These are phyloP conservation scores for Mucor irregularis DNA, from an alignment of 371 early-diverging fungal species.

Conservation along the genomic window DNA sequence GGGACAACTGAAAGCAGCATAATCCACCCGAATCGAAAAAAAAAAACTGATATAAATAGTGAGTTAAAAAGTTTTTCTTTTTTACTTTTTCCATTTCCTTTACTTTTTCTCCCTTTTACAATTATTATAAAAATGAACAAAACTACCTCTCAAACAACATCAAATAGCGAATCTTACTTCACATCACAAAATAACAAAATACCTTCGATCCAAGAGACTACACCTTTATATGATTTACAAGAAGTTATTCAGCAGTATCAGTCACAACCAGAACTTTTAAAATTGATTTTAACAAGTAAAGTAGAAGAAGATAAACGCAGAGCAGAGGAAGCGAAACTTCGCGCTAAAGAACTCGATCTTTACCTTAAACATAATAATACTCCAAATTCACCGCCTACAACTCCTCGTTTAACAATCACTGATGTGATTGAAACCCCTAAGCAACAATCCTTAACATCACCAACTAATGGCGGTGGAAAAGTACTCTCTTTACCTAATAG, in stretches of 20 bases:
- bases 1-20: no score
- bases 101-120: not conserved
- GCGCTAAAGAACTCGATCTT: slow-evolving; percentile 55
- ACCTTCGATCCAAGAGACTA: not conserved
- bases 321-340: slow-evolving; percentile 62
- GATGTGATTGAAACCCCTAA: not conserved
- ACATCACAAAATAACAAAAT: not conserved
- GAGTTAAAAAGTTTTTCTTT: no score
- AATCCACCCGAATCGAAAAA: no score
- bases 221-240: slow-evolving; percentile 48
- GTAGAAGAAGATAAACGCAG: slow-evolving; percentile 68
- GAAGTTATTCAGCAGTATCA: slow-evolving; percentile 58
- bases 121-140: not conserved
- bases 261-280: slow-evolving; percentile 63
- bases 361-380: slow-evolving; percentile 25
- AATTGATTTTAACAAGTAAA: slow-evolving; percentile 62
- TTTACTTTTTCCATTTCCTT: not conserved
- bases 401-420: not conserved
- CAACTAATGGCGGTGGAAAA: not conserved
- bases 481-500: slow-evolving; percentile 3
- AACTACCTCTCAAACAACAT: no score
- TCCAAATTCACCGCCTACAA: slow-evolving; percentile 6
- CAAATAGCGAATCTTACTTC: slow-evolving; percentile 4
- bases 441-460: no score
- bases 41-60: no score